Evolutionary conservation across 139 green algal species (phyloP).

Genomic region (Chlamydomonas applanata): DNA sequence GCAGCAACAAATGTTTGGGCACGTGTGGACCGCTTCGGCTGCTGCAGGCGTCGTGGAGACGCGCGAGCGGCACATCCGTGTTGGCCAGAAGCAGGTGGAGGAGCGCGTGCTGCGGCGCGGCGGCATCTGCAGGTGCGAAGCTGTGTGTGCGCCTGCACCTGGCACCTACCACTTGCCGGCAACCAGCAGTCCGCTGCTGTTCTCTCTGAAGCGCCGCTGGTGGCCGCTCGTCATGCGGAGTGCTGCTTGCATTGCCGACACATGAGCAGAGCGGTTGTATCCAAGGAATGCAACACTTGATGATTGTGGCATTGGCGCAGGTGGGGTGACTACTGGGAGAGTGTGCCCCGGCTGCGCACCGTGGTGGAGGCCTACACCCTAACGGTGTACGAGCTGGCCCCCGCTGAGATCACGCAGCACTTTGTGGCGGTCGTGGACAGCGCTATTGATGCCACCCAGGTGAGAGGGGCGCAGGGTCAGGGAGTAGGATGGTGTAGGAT

Average conservation of each 20-base stretch:
- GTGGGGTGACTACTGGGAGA: conserved; percentile 46
- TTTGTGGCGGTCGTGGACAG: conserved; percentile 34
- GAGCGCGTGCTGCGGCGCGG: conserved; percentile 24
- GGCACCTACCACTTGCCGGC: no score
- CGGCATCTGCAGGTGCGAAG: conserved; percentile 19
- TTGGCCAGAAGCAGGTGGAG: conserved; percentile 24
- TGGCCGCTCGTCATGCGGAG: no score
- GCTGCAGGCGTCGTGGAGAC: conserved; percentile 16
- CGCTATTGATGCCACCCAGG: conserved; percentile 20
- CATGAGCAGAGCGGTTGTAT: no score
- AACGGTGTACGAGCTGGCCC: conserved; percentile 46
- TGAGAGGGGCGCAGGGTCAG: no score
- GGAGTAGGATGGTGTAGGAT: no score
- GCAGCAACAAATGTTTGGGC: no score
- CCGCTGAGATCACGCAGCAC: conserved; percentile 34
- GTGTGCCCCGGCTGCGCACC: conserved; percentile 40
- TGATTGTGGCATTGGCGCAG: no score
- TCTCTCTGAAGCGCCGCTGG: conserved; percentile 29
- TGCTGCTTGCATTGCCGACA: no score
- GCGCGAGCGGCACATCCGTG: conserved; percentile 26
- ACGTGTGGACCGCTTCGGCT: background rate
- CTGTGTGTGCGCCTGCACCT: background rate
- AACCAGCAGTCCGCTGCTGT: conserved; percentile 15
- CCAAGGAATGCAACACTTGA: no score
- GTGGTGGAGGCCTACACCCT: conserved; percentile 61